Evolutionary conservation across 2,329 filamentous ascomycete genomes (phyloP).

Genomic region (Nigrograna mackinnonii): DNA sequence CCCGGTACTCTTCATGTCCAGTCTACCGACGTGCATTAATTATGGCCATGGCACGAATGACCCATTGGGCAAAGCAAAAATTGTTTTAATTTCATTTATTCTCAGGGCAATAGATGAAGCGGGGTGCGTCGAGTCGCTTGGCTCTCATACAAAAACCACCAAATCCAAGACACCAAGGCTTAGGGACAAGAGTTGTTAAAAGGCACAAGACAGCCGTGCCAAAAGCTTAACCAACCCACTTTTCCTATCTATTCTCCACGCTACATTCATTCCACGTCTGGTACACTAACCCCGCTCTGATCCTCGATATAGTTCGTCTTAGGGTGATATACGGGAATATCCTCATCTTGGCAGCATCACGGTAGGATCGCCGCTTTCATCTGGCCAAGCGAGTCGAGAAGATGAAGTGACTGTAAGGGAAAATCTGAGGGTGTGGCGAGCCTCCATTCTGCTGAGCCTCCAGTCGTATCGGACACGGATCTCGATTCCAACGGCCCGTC

Average conservation of each 20-base stretch:
- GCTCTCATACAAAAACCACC: conserved; percentile 3
- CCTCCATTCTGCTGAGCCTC: conserved; percentile 4
- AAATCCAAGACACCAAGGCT: conserved; percentile 11
- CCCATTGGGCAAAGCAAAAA: background rate
- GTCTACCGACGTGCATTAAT: background rate
- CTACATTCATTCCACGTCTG: conserved; percentile 12
- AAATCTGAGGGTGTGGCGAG: conserved; percentile 10
- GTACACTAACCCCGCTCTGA: conserved; percentile 20
- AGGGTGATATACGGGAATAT: conserved; percentile 19
- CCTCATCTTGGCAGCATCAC: conserved; percentile 18
- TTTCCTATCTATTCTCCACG: conserved; percentile 5
- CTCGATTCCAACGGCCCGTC: conserved; percentile 17
- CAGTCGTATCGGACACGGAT: conserved; percentile 17
- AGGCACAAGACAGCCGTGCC: conserved; percentile 13
- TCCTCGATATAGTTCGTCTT: conserved; percentile 9
- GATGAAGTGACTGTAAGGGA: conserved; percentile 6
- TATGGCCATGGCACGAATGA: background rate
- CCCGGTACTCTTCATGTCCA: background rate
- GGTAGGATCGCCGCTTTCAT: conserved; percentile 3
- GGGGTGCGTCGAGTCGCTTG: conserved; percentile 12
- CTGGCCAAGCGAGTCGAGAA: conserved; percentile 11
- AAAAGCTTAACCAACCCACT: conserved; percentile 14
- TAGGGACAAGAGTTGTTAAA: conserved; percentile 20
- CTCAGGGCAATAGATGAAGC: conserved; percentile 13
- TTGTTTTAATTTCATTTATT: conserved; percentile 8